These are phyloP conservation scores for Globisporangium alternatum DNA, from an alignment of 352 stramenopile species.

Conservation along the genomic window DNA sequence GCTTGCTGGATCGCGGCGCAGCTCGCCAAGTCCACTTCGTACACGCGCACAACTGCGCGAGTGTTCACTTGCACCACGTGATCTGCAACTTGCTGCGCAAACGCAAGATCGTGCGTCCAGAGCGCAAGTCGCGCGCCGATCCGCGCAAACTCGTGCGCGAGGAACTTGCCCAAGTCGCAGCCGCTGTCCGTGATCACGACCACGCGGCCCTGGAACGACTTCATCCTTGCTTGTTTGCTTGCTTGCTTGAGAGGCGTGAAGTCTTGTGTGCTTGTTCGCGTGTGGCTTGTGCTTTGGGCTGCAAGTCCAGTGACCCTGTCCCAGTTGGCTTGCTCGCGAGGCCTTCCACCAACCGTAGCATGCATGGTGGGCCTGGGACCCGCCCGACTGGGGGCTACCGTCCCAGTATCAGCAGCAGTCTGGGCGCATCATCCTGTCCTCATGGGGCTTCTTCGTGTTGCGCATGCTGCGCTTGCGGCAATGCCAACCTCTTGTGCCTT, in stretches of 20 bases:
- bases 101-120: slow-evolving; percentile 14
- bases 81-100: neutral
- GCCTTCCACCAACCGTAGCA: neutral
- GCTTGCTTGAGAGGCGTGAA: no score
- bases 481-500: no score
- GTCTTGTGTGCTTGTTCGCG: neutral
- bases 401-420: no score
- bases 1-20: slow-evolving; percentile 19
- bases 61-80: slow-evolving; percentile 4
- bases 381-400: no score
- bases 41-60: slow-evolving; percentile 6
- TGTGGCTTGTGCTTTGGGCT: neutral
- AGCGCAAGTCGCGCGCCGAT: slow-evolving; percentile 20
- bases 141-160: slow-evolving; percentile 26
- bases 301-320: neutral
- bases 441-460: no score
- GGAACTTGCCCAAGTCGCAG: slow-evolving; percentile 26
- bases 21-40: slow-evolving; percentile 20
- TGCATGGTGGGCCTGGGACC: neutral
- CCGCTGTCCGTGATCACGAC: slow-evolving; percentile 37
- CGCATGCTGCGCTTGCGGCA: no score
- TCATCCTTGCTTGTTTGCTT: slow-evolving; percentile 2
- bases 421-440: no score
- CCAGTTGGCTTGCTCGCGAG: neutral
- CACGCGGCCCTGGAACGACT: slow-evolving; percentile 26